These are phyloP conservation scores for Pyricularia grisea DNA, from an alignment of 2,329 filamentous ascomycete genomes.

Conservation along the genomic window DNA sequence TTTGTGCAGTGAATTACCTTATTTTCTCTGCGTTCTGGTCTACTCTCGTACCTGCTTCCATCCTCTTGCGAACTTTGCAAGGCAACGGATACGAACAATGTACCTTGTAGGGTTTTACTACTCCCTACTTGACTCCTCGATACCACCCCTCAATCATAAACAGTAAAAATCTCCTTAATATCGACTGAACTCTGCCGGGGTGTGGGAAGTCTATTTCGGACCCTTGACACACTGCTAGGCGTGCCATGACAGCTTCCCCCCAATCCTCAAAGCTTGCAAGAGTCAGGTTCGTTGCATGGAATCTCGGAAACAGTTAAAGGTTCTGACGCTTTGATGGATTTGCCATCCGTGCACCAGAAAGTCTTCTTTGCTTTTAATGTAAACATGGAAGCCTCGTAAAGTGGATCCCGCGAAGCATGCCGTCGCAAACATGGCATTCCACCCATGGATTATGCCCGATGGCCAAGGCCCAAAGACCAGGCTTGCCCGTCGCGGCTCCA, in stretches of 20 bases:
- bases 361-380: neutral
- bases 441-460: neutral
- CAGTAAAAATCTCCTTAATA: neutral
- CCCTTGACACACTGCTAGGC: neutral
- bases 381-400: neutral
- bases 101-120: neutral
- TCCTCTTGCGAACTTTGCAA: neutral
- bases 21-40: neutral
- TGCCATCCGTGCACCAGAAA: neutral
- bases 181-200: neutral
- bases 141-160: neutral
- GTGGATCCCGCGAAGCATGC: neutral
- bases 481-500: neutral
- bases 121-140: neutral
- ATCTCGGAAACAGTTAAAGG: neutral
- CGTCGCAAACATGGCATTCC: neutral
- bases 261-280: neutral
- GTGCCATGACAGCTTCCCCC: neutral
- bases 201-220: neutral
- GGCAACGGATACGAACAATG: neutral
- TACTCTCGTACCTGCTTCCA: neutral
- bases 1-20: neutral
- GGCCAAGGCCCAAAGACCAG: neutral
- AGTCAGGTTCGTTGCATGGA: neutral
- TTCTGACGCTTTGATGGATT: slow-evolving; percentile 2